phyloP scores from a whole-genome alignment of 768 basidiomycete genomes.

The Suillus brevipes region DNA sequence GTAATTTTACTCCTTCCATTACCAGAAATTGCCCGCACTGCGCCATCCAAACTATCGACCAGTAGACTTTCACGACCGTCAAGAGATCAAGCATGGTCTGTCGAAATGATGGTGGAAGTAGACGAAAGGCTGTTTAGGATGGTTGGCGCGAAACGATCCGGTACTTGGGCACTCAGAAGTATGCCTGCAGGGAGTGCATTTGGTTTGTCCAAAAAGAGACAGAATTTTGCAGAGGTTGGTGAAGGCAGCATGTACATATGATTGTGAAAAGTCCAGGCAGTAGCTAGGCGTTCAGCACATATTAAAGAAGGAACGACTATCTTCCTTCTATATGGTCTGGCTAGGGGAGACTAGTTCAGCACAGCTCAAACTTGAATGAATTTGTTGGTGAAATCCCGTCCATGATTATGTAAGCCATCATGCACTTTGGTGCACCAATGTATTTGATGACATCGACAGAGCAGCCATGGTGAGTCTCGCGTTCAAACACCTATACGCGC shows the following conservation, averaged over 20 bases:
- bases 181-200: slow-evolving; percentile 7
- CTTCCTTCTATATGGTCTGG: too few species aligned
- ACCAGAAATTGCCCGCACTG: slow-evolving; percentile 40
- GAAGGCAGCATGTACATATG: slow-evolving; percentile 57
- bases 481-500: background rate
- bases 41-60: slow-evolving; percentile 40
- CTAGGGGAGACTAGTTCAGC: too few species aligned
- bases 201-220: slow-evolving; percentile 13
- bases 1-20: slow-evolving; percentile 50
- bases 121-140: slow-evolving; percentile 39
- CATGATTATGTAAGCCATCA: slow-evolving; percentile 12
- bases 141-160: slow-evolving; percentile 29
- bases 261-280: slow-evolving; percentile 7
- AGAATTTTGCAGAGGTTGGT: slow-evolving; percentile 34
- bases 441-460: background rate
- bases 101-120: slow-evolving; percentile 32
- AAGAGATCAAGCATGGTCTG: slow-evolving; percentile 38
- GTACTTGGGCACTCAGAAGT: slow-evolving; percentile 18
- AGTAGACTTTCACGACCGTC: slow-evolving; percentile 25
- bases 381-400: background rate
- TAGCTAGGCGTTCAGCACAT: background rate
- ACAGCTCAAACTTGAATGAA: too few species aligned
- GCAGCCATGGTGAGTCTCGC: slow-evolving; percentile 4
- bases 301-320: too few species aligned
- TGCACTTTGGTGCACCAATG: background rate